Evolutionary conservation across 1,284 basidiomycete genomes (phyloP).

Genomic region (Ustilago hordei): DNA sequence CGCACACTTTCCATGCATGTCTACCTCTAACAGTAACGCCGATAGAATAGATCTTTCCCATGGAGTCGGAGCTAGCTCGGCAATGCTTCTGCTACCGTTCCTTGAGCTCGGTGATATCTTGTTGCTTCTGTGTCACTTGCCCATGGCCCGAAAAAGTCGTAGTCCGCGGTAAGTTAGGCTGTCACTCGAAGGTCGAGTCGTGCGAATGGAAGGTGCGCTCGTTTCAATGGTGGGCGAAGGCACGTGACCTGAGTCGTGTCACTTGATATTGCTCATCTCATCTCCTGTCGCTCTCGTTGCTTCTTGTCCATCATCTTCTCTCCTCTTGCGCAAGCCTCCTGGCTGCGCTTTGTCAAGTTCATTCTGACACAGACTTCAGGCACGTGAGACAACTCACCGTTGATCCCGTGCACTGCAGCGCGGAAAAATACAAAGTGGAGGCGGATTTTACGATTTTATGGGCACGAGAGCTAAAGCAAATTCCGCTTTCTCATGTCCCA

Average conservation of each 20-base stretch:
- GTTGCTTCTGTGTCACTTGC: neutral
- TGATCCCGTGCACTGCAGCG: neutral
- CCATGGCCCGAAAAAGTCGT: neutral
- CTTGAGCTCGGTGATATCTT: neutral
- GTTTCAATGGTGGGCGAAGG: no score
- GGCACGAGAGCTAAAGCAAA: neutral
- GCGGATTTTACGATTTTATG: constrained; percentile 17
- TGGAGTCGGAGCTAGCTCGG: neutral
- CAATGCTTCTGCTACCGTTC: neutral
- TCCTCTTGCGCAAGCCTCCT: no score
- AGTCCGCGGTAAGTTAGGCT: neutral
- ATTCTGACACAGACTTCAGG: no score
- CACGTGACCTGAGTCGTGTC: no score
- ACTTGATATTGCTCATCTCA: no score
- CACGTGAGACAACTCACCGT: no score
- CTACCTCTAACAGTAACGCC: neutral
- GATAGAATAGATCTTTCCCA: neutral
- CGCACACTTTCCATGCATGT: neutral
- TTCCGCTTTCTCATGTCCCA: neutral
- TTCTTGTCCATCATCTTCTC: no score
- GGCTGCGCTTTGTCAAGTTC: no score
- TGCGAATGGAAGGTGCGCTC: no score
- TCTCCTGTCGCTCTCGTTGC: no score
- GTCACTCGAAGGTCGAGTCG: no score
- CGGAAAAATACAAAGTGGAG: constrained; percentile 14